Base-by-base conservation (phyloP, 2,329 filamentous ascomycete species). In the Colletotrichum tropicale region DNA sequence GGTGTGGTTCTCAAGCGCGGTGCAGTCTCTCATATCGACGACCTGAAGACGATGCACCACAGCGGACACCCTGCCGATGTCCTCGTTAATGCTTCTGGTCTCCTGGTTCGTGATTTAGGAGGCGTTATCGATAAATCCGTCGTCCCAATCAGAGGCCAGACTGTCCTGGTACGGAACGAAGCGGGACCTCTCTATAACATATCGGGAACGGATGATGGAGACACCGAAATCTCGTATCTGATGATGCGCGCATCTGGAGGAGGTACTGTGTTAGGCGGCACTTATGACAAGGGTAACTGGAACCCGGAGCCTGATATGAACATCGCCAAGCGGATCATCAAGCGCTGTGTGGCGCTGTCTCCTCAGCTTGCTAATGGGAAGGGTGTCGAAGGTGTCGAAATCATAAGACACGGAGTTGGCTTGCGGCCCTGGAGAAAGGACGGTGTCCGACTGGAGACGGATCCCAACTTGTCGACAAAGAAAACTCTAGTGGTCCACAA, bases 391-490 rank as follows among this genome's bases (percentile, higher is more conserved):
- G 93, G 90, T 21, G 83, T 98, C 76, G 92, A 93, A 81, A 88
- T 98, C 26, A 89, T 98, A 66, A 89, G 95, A n/a, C 96, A 98
- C 82, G 94, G 92, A 5, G 96, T 98, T 18, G 96, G 96, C n/a
- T 48, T 48, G 43, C 43, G 43, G n/a, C 43, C 43, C 18, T 48
- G 43, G n/a, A 48, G 43, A 48, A 48, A 48, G 9, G n/a, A 21
- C n/a, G 43, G 43, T 21, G 18, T 48, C 43, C 43, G 43, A 48
- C n/a, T 48, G 43, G 95, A 98, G 84, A 93, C 88, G 81, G 94
- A 96, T 82, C 87, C 85, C 77, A 89, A 95, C 52, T 80, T 78
- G 32, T 68, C 85, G 26, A 86, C 89, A 65, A 92, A 91, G 10
- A 88, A 91, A 4, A 90, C 83, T 4, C 88, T 89, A 83, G 89